Evolutionary conservation across 192 early-diverging fungal species (phyloP), one percentile per base, ranked within the genome.

Genomic region (Lobosporangium transversale): DNA sequence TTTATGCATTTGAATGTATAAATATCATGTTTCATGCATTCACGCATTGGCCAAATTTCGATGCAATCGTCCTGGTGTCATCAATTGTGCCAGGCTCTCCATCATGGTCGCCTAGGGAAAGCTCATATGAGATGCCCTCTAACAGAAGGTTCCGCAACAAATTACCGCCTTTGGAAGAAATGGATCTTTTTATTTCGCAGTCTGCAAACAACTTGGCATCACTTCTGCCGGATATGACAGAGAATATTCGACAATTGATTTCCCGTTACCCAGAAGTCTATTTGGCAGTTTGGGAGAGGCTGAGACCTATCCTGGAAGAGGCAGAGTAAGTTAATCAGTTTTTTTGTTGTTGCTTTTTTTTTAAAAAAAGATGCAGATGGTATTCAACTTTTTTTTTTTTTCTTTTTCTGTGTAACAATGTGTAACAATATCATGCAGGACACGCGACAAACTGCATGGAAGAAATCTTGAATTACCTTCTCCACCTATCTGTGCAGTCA

Each of bases 391-490:
- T n/a, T n/a, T n/a, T n/a, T n/a, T n/a, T n/a, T n/a, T n/a, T n/a
- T n/a, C n/a, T n/a, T n/a, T n/a, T n/a, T n/a, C 37, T 40, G 37
- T 14, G 37, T 40, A 14, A 40, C 37, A 40, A 40, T 40, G 8
- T 40, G 37, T 40, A 14, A 7, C 14, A 40, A 7, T 14, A 40
- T 40, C 37, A 7, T 12, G 27, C 58, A 71, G 69, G 35, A 71
- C 69, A 27, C 61, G 61, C 45, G 61, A 71, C 42, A 63, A 32
- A 51, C 48, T 71, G 53, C 69, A 71, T 44, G 69, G 69, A 29
- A 62, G 69, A 44, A 71, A 71, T 64, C 49, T 71, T 43, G 69
- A 71, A 55, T 49, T 71, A 33, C 69, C 69, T 42, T 51, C 60
- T 52, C 61, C 69, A 14, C 69, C 69, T 32, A 32, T 31, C 45